Base-by-base conservation (phyloP, 2,329 filamentous ascomycete genomes). In the Cladosporium austrohemisphaericum region DNA sequence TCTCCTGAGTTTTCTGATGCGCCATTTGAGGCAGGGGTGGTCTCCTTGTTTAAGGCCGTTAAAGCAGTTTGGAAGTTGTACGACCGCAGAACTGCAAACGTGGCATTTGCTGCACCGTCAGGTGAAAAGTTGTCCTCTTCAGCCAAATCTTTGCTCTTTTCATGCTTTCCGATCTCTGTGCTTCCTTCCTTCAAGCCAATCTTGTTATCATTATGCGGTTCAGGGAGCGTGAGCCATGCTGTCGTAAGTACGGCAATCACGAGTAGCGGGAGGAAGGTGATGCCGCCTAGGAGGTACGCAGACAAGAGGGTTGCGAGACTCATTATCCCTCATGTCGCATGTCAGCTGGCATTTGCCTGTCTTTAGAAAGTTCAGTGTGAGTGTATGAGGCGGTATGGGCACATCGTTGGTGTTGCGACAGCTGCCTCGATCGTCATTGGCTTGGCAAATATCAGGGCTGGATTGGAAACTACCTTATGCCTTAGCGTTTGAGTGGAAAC, bases 251-350 rank as follows among this genome's bases (percentile, higher is more conserved):
- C 60, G 40, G 78, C 68, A 37, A 71, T 65, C 45, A 91, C 55
- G 52, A 90, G 60, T 3, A 95, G 73, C 23, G 91, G 91, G 51
- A 95, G 65, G 65, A 96, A 92, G 51, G 91, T 95, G 64, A 96
- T 67, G 61, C 91, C 92, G 69, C 91, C 91, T 52, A 95, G 71
- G 57, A 95, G 66, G 75, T 95, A 96, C 66, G 86, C 78, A 63
- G 86, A 68, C 57, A 94, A 74, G 63, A 92, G 83, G 59, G 69
- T 69, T 56, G 63, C 65, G 61, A 78, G 64, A 52, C 59, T 61
- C 62, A 68, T 68, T 25, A 33, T 51, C 47, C 47, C 25, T 29
- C 46, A 54, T 58, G 52, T 38, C 33, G 44, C 33, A 38, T 31
- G 43, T 20, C 23, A 18, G 33, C 44, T 23, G 29, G 32, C 44